Evolutionary conservation across 2,329 filamentous ascomycete genomes (phyloP), one percentile per base, ranked within the genome.

Genomic region (Colletotrichum horii): DNA sequence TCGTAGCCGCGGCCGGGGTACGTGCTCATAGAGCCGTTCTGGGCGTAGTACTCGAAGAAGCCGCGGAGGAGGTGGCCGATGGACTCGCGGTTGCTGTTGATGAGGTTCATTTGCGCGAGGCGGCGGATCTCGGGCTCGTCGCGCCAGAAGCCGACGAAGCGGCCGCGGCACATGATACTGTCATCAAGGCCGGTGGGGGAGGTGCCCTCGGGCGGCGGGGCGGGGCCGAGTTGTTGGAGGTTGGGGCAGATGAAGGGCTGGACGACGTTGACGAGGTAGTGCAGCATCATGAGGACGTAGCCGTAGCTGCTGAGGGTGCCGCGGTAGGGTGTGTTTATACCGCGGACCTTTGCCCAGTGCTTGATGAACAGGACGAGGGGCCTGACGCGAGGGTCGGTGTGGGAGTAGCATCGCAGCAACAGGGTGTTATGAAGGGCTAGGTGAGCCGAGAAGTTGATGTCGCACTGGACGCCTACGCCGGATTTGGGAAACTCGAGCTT

Each of bases 291-390:
- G 52, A 98, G 86, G 7, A 97, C 95, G 83, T 96, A 98, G 66
- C 96, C 96, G 80, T 98, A 98, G 78, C 94, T 96, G 68, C 94
- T 96, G 22, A 98, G 87, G 0, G 95, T 97, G 56, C 96, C 96
- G 48, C 93, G 93, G 81, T 97, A 97, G 3, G 95, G 93, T 56
- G 93, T 95, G 84, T 98, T 98, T 85, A 98, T 96, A 77, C 93
- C 94, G 62, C 96, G 92, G 32, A 89, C 89, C 83, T 97, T 97
- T 30, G 95, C 95, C 96, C 96, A 98, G 77, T 95, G 91, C 84
- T 98, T 98, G 81, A 98, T 88, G 81, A 98, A 98, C 11, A 97
- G 86, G 1, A 97, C 92, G 86, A 98, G 91, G 3, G 93, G 91
- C 26, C 92, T 90, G 7, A 98, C 95, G 14, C 96, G 93, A 6